Base-by-base conservation (phyloP, 805 yeast species). In the Monosporozyma aquatica region DNA sequence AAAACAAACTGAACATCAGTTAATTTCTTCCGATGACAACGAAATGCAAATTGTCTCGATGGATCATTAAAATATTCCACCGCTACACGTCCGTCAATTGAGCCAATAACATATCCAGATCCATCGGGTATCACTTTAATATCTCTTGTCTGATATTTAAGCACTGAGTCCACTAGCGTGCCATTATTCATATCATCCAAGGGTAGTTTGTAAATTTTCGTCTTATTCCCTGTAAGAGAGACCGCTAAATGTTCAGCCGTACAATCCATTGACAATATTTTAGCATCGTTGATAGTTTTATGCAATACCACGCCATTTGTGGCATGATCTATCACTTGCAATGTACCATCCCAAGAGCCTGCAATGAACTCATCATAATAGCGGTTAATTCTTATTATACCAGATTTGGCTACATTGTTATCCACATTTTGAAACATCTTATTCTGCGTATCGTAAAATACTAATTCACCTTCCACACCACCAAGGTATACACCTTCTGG, bases 1-100 rank as follows among this genome's bases (percentile, higher is more conserved):
- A 79, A 89, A 10, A 87, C 82, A 28, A 72, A 59, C 44, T 77
- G 84, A 7, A 66, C 64, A 34, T 68, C 75, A 2, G 55, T 48
- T 15, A 66, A 50, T 40, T 69, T 66, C 36, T 67, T 59, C 25
- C 95, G 63, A 59, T 87, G 96, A 47, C 95, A 81, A 53, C 86
- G 78, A 68, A 87, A 87, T 0, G 95, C 90, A 58, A 80, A 87
- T 43, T 76, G 73, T 43, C 67, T 62, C 3, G 15, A 11, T 1
- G 59, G 40, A 2, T 75, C 71, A 42, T 78, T 75, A 42, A 80
- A 74, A 51, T 70, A 79, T 47, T 85, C 90, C 22, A 86, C 74
- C 0, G 87, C 78, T 1, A 82, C 87, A 23, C 94, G 66, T 0
- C 95, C 95, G 52, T 85, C 95, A n/a, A 86, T 69, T 1, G 90